Percentiles rank a stretch among this genome's conserved stretches.
phyloP scores from a whole-genome alignment of 2,329 filamentous ascomycete species.

The Laburnicola sp. region DNA sequence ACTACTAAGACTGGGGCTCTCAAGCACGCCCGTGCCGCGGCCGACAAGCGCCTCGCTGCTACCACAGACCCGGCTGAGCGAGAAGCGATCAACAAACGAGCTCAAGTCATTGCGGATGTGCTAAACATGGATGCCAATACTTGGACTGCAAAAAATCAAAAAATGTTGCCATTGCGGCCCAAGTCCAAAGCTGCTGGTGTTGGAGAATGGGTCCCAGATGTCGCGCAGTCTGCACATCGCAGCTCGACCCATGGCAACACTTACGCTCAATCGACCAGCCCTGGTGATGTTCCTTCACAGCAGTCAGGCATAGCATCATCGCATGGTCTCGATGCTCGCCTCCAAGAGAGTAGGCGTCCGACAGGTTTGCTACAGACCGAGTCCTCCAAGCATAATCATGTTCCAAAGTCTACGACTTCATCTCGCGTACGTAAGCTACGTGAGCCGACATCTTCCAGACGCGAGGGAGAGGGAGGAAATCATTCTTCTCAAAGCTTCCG shows the following conservation, averaged over 20 bases:
- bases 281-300: conserved; percentile 1
- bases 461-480: conserved; percentile 73
- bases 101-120: conserved; percentile 67
- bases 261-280: conserved; percentile 11
- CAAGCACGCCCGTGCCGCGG: conserved; percentile 72
- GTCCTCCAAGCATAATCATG: background rate
- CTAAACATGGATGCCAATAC: conserved; percentile 69
- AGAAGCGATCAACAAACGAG: conserved; percentile 67
- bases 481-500: conserved; percentile 75
- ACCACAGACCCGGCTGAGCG: conserved; percentile 66
- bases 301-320: conserved; percentile 12
- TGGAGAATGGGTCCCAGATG: conserved; percentile 27
- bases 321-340: conserved; percentile 5
- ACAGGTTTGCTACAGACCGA: background rate
- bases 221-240: conserved; percentile 16
- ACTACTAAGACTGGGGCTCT: conserved; percentile 67
- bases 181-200: conserved; percentile 20
- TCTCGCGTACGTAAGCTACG: conserved; percentile 42
- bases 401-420: conserved; percentile 11
- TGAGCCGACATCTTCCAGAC: conserved; percentile 60
- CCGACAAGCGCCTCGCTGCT: conserved; percentile 80
- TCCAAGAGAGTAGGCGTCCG: conserved; percentile 14
- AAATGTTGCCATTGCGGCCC: conserved; percentile 4
- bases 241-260: conserved; percentile 2
- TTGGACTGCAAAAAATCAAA: conserved; percentile 25